Base-by-base conservation (phyloP, 2,329 filamentous ascomycete genomes). In the Acephala macrosclerotiorum region DNA sequence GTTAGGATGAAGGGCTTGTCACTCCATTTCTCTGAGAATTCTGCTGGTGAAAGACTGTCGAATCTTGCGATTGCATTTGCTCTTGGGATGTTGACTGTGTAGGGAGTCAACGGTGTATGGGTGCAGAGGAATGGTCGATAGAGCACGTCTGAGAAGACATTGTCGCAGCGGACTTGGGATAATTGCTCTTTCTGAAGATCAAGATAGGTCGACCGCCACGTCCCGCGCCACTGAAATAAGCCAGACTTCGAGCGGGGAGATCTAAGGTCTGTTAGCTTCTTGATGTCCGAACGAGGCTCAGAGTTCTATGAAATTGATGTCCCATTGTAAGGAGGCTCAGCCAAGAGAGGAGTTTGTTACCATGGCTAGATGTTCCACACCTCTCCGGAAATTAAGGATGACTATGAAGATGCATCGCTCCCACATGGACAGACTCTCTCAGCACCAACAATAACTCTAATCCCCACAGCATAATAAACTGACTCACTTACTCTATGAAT, bases 121-220 rank as follows among this genome's bases (percentile, higher is more conserved):
- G 93, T 91, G 80, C 95, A 98, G 71, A 92, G 90, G 77, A 96
- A 98, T 0, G 95, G 95, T 11, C 94, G 88, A 78, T 97, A 93
- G 26, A 98, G 84, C 8, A 92, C 89, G 78, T 99, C 95, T 16
- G 95, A 97, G 78, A 92, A 98, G 60, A 98, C 88, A 73, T 89
- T 87, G 60, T 85, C 85, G 79, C 94, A 97, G 71, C 91, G 85
- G 40, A 97, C 81, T 14, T 79, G 82, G 42, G 87, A 83, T 57
- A 86, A 82, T 64, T 83, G 80, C 22, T 74, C 68, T 1, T 82
- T 77, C 0, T 83, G 81, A 16, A 92, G 81, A 40, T 84, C 84
- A 45, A 97, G 84, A 72, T 90, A 87, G 0, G 94, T 96, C 35
- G 89, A 88, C 71, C 92, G 89, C 95, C 95, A 98, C 61, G 91